These are phyloP conservation scores for Cucurbitaria berberidis DNA, from an alignment of 2,329 filamentous ascomycete species.

Conservation along the genomic window DNA sequence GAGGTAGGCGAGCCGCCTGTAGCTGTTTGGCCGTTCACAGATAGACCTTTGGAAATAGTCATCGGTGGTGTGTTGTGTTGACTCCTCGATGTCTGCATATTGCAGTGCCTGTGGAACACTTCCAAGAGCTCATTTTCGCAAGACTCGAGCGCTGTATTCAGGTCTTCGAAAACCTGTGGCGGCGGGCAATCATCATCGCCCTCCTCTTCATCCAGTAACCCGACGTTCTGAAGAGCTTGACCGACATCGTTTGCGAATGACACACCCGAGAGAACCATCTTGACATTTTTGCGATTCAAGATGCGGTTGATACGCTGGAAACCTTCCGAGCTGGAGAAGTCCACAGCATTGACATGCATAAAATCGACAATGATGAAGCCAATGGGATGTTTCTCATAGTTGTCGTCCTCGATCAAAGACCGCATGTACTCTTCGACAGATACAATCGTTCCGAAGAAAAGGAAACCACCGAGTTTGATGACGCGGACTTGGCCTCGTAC, in stretches of 20 bases:
- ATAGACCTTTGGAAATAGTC: slow-evolving; percentile 32
- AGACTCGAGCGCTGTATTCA: slow-evolving; percentile 91
- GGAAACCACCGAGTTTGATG: slow-evolving; percentile 88
- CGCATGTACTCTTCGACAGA: slow-evolving; percentile 90
- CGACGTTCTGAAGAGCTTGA: slow-evolving; percentile 79
- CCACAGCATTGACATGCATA: slow-evolving; percentile 85
- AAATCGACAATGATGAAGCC: slow-evolving; percentile 90
- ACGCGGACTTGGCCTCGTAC: slow-evolving; percentile 89
- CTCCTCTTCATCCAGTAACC: slow-evolving; percentile 74
- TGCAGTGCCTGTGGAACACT: slow-evolving; percentile 57
- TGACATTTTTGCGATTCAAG: slow-evolving; percentile 75
- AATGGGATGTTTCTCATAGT: slow-evolving; percentile 78
- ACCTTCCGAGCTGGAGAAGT: slow-evolving; percentile 95
- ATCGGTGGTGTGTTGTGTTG: slow-evolving; percentile 47
- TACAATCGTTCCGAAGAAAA: slow-evolving; percentile 99
- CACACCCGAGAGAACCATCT: slow-evolving; percentile 82
- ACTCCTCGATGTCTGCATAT: slow-evolving; percentile 49
- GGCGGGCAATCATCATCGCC: slow-evolving; percentile 63
- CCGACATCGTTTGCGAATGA: slow-evolving; percentile 77
- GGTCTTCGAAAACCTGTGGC: slow-evolving; percentile 76
- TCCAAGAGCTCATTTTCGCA: slow-evolving; percentile 94
- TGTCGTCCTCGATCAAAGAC: slow-evolving; percentile 79
- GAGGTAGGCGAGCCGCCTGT: slow-evolving; percentile 33
- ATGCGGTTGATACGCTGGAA: slow-evolving; percentile 92
- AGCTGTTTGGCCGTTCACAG: slow-evolving; percentile 17